Percentiles rank a stretch among this genome's conserved stretches.
phyloP scores from a whole-genome alignment of 2,329 filamentous ascomycete species.

The Cladosporium oxysporum region DNA sequence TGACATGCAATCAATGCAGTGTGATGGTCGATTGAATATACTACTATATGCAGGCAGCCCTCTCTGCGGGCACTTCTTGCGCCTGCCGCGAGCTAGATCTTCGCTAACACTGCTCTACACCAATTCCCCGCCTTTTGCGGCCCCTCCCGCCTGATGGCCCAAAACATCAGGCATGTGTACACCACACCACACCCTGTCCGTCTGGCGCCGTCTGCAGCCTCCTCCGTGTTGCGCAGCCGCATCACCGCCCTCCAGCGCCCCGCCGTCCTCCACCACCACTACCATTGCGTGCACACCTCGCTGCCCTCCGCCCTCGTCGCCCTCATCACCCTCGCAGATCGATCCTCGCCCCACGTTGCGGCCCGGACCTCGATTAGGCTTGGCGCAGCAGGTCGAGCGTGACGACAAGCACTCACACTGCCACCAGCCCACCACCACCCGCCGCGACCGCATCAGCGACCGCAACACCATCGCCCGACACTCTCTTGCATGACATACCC shows the following conservation, averaged over 20 bases:
- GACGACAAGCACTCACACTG: slow-evolving; percentile 12
- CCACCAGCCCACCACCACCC: slow-evolving; percentile 13
- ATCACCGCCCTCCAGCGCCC: neutral
- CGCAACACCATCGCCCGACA: slow-evolving; percentile 7
- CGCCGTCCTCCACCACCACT: neutral
- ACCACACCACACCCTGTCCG: neutral
- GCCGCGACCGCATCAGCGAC: slow-evolving; percentile 4
- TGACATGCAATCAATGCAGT: neutral
- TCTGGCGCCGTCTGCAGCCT: neutral
- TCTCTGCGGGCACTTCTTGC: slow-evolving; percentile 5
- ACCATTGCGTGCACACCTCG: neutral
- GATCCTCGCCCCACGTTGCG: slow-evolving; percentile 11
- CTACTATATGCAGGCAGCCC: slow-evolving; percentile 1
- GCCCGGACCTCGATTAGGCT: slow-evolving; percentile 18
- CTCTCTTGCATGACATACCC: slow-evolving; percentile 10
- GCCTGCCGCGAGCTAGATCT: slow-evolving; percentile 8
- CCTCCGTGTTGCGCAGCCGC: slow-evolving; percentile 1
- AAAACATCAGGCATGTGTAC: neutral
- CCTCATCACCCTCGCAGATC: slow-evolving; percentile 1
- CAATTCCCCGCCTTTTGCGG: slow-evolving; percentile 3
- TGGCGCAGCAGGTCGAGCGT: slow-evolving; percentile 17
- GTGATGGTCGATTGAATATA: neutral
- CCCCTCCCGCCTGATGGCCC: neutral
- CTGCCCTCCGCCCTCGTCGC: neutral
- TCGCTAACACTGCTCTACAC: neutral